These are phyloP conservation scores for Sungouiella thailandica DNA, from an alignment of 805 yeast genomes.

Conservation along the genomic window DNA sequence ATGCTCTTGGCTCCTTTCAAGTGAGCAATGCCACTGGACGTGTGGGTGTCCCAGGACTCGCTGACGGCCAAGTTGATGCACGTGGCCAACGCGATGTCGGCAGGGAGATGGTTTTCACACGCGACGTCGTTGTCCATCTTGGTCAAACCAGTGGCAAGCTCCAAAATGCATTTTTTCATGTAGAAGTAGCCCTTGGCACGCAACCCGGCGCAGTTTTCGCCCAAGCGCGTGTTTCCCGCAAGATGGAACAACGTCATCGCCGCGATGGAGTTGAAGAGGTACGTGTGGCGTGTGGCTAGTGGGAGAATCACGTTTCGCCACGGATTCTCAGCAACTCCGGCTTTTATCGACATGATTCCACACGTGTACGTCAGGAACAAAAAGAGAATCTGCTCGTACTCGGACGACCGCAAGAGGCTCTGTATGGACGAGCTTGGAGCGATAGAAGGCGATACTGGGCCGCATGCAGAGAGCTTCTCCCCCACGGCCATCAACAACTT, in stretches of 20 bases:
- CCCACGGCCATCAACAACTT: constrained; percentile 7
- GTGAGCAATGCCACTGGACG: constrained; percentile 65
- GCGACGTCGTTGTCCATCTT: constrained; percentile 18
- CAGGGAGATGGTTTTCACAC: constrained; percentile 35
- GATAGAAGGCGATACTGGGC: constrained; percentile 10
- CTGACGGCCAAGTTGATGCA: constrained; percentile 60
- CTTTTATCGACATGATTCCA: constrained; percentile 54
- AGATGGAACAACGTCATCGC: constrained; percentile 64
- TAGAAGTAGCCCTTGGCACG: constrained; percentile 48
- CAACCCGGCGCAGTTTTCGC: constrained; percentile 39
- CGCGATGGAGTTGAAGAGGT: constrained; percentile 56
- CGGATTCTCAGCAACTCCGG: constrained; percentile 63
- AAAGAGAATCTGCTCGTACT: constrained; percentile 32
- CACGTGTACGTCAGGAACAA: constrained; percentile 35
- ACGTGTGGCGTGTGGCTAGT: constrained; percentile 49
- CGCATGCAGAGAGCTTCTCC: constrained; percentile 5
- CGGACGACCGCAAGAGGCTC: constrained; percentile 21
- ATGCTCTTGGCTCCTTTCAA: constrained; percentile 61
- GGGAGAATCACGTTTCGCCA: constrained; percentile 60
- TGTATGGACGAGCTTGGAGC: constrained; percentile 3
- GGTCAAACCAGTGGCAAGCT: constrained; percentile 52
- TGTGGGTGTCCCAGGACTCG: constrained; percentile 67
- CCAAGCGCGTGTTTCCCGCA: constrained; percentile 32
- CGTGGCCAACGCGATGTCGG: constrained; percentile 62
- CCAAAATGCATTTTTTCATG: constrained; percentile 57